Base-by-base conservation (phyloP, 805 yeast species). In the Candida easanensis region DNA sequence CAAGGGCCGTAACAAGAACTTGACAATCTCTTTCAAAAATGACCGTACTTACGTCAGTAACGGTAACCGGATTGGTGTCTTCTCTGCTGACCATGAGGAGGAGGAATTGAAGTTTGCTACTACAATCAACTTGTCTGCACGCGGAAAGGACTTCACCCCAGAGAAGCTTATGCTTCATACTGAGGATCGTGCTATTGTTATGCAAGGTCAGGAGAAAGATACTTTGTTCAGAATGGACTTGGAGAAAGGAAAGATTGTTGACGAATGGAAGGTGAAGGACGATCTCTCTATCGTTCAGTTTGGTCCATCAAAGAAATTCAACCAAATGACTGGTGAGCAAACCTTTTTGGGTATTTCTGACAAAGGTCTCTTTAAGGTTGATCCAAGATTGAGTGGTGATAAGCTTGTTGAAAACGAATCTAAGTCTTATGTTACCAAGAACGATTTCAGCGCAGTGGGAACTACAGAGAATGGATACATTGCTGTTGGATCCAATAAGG, bases 31-130 rank as follows among this genome's bases (percentile, higher is more conserved):
- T 1, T 76, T 66, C 48, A 74, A 74, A 42, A 81, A 81, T 52
- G 82, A 86, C 54, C 71, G 93, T 27, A 76, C 95, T 1, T 89
- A 76, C 60, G 90, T 89, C 23, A 81, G 84, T 0, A 78, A 95
- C 52, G 96, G 89, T 14, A 69, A 86, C 60, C 79, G 78, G 50
- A 68, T 89, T 43, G 96, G 96, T 26, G 89, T 89, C 5, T 88
- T 88, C 65, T 82, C 74, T 54, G 74, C 80, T 16, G 74, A 73
- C 27, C 73, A 68, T 14, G 76, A 71, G 33, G 69, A 72, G 32
- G 69, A 68, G 31, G 69, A 62, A 2, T 63, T 88, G 38, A 76
- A 79, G 44, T 88, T 76, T 55, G 66, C 76, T 17, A 79, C 95
- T 4, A 77, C 95, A 0, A 84, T 89, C 45, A 73, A 80, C 49